Base-by-base conservation (phyloP, 768 basidiomycete species). In the Pisolithus microcarpus region DNA sequence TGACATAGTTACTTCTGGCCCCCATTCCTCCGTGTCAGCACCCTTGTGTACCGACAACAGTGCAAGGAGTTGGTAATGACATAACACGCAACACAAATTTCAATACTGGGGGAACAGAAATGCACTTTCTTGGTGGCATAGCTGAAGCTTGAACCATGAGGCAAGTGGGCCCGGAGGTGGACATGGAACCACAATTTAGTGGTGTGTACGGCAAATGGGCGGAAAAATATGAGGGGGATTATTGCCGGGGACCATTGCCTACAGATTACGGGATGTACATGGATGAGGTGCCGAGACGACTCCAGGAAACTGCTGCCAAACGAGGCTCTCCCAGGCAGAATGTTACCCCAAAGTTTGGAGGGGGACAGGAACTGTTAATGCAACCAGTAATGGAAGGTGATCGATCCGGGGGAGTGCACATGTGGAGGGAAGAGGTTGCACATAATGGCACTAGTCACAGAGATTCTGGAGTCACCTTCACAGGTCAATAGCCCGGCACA, bases 401-500 rank as follows among this genome's bases (percentile, higher is more conserved):
- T 18, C 54, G 46, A 15, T 62, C 51, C 21, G 55, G 56, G 5
- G 78, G 76, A 43, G 75, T 84, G 49, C 74, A 70, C 21, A 72
- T 71, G 8, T 84, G 81, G 81, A 67, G 79, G 31, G 76, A 81
- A 57, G 74, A 77, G 40, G 76, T 78, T 0, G 73, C 75, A 4
- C 63, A 69, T 48, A 71, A 74, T 48, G 66, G 60, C 30, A 44
- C 49, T 21, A 49, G n/a, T 38, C 36, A 30, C 40, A 52, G 55
- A 37, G 66, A 66, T 23, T 58, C 59, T 26, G 65, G 62, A 48
- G 26, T 49, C 58, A 19, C 21, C 43, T 7, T 30, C 43, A 43
- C 54, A 18, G 38, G 58, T 46, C 23, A 61, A 54, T 34, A 56
- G 55, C 23, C 40, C 59, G n/a, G 38, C 49, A 24, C 56, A 54